These are phyloP conservation scores for Echinosophora koreensis DNA, from an alignment of 306 rosid species.

Conservation along the genomic window DNA sequence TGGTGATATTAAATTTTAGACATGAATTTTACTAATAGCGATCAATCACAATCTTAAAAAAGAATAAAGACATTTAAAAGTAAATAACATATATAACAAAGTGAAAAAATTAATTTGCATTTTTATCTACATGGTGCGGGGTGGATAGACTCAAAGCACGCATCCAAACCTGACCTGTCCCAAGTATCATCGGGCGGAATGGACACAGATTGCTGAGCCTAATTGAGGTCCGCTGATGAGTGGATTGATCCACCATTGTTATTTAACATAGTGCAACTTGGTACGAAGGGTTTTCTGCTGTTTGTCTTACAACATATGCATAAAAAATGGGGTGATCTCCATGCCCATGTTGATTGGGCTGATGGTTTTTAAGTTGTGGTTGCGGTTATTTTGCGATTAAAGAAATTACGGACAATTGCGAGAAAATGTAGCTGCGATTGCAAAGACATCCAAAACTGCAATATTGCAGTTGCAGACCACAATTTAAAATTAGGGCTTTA, in stretches of 20 bases:
- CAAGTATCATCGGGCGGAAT: neutral
- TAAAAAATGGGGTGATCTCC: neutral
- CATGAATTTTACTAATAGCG: neutral
- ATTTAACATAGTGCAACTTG: neutral
- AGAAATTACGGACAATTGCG: neutral
- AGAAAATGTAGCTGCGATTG: neutral
- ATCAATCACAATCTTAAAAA: neutral
- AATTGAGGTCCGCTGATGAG: conserved; percentile 14
- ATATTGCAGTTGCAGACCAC: too few species aligned
- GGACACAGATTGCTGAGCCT: neutral
- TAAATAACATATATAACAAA: neutral
- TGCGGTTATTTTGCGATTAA: too few species aligned
- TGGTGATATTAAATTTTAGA: too few species aligned
- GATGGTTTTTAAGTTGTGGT: neutral
- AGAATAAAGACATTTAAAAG: neutral
- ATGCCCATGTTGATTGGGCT: neutral
- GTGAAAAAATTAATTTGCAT: neutral
- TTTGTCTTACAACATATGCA: neutral
- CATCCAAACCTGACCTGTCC: neutral
- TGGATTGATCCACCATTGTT: neutral
- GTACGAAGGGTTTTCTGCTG: conserved; percentile 5
- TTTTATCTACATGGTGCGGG: neutral
- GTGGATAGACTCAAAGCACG: neutral
- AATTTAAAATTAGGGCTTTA: neutral
- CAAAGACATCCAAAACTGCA: neutral